A percentile compares a stretch with the other conserved stretches of the same genome.
Conservation (phyloP, 345 rosid genomes). For the Isatis tinctoria region DNA sequence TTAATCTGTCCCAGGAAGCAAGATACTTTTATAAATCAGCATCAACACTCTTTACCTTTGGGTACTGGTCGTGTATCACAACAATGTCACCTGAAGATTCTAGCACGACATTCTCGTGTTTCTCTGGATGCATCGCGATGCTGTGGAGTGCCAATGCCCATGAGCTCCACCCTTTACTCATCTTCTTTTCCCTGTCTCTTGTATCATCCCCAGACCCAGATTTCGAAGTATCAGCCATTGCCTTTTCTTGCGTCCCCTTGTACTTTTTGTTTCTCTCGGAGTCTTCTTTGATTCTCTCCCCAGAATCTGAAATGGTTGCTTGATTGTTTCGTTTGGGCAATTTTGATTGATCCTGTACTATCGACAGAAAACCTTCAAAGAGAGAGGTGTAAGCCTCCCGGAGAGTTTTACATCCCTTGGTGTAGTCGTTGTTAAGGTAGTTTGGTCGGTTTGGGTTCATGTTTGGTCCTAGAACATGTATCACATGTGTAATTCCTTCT, state of each 20-base stretch:
- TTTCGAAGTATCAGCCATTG: slow-evolving; percentile 1
- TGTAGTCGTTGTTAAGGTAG: slow-evolving; percentile 61
- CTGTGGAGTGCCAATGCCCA: slow-evolving; percentile 79
- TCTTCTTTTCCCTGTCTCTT: slow-evolving; percentile 26
- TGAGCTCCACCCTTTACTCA: slow-evolving; percentile 54
- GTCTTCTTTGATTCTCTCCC: slow-evolving; percentile 46
- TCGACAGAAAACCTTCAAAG: slow-evolving; percentile 66
- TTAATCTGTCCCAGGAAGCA: slow-evolving; percentile 1
- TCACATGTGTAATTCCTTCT: slow-evolving; percentile 83
- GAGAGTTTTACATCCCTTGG: slow-evolving; percentile 71
- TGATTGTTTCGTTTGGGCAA: slow-evolving; percentile 27
- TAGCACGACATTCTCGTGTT: slow-evolving; percentile 49
- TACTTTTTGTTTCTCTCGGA: slow-evolving; percentile 51
- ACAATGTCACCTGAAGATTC: slow-evolving; percentile 57
- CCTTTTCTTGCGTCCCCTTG: slow-evolving; percentile 41
- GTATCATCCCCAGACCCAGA: slow-evolving; percentile 24
- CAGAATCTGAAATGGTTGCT: slow-evolving; percentile 21
- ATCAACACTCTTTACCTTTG: slow-evolving; percentile 50
- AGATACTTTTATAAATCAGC: neutral
- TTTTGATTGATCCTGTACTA: slow-evolving; percentile 37
- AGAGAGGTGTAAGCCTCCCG: slow-evolving; percentile 67
- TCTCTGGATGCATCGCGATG: slow-evolving; percentile 75
- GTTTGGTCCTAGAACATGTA: slow-evolving; percentile 98
- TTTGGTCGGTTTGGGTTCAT: slow-evolving; percentile 90
- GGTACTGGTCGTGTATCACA: slow-evolving; percentile 75